Base-by-base conservation (phyloP, 2,329 filamentous ascomycete species). In the Aspergillus sp. region DNA sequence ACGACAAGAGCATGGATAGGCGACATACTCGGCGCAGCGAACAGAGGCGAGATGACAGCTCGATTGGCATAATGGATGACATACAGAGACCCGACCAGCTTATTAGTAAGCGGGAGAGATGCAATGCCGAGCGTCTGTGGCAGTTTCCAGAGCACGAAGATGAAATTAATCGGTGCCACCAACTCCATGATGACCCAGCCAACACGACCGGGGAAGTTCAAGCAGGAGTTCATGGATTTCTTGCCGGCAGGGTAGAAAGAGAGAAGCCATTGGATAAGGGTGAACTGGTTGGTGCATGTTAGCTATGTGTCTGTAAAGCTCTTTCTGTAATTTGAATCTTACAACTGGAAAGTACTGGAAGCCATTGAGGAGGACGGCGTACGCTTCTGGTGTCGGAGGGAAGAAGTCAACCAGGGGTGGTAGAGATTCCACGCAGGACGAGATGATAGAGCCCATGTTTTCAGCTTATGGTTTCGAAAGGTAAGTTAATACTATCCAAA, bases 241-340 rank as follows among this genome's bases (percentile, higher is more conserved):
- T 97, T 97, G 65, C 93, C 93, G 73, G 91, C 89, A 40, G 88
- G 88, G 65, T 96, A 93, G 78, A 81, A 95, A 43, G 81, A 77
- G n/a, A 77, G 70, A 44, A 83, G 46, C 84, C 86, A 94, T 80
- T 95, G 90, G 19, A 80, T 40, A 1, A 81, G 77, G 0, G 83
- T 83, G 50, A 89, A 60, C 89, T 95, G 48, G 6, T 37, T 12
- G 9, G 43, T 50, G 42, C 51, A 44, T n/a, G 40, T 54, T 46
- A 55, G 42, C 30, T 42, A 51, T 7, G 31, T 38, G 3, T 37
- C 27, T 19, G 5, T 10, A 12, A 8, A 10, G 28, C 28, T 39
- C 33, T 44, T 27, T 39, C 45, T 45, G 48, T 51, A 33, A 29
- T 39, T 34, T 34, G 37, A 27, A 37, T 58, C 67, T 59, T 57